A percentile compares a stretch with the other conserved stretches of the same genome.
These are phyloP conservation scores for Aspergillus sp. DNA, from an alignment of 2,329 filamentous ascomycete species.

Conservation along the genomic window DNA sequence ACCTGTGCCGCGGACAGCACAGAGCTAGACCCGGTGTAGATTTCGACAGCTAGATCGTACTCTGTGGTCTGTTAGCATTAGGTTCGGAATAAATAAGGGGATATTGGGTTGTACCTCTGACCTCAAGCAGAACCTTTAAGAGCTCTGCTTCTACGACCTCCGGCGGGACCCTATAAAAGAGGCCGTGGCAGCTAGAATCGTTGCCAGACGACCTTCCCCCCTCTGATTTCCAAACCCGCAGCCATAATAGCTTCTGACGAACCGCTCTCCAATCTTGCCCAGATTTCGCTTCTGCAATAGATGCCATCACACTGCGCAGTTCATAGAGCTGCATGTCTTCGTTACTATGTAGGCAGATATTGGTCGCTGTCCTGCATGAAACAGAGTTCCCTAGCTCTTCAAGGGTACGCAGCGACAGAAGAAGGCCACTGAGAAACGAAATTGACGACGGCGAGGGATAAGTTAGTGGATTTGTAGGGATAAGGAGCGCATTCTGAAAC, in stretches of 20 bases:
- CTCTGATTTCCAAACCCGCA: slow-evolving; percentile 57
- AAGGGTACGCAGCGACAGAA: slow-evolving; percentile 43
- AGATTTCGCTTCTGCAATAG: slow-evolving; percentile 45
- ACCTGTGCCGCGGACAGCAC: slow-evolving; percentile 47
- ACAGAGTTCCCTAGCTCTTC: slow-evolving; percentile 39
- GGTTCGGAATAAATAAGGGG: not conserved
- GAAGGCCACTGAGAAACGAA: slow-evolving; percentile 41
- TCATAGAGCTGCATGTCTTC: slow-evolving; percentile 55
- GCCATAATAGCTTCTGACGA: slow-evolving; percentile 57
- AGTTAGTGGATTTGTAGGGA: slow-evolving; percentile 43
- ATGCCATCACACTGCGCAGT: slow-evolving; percentile 54
- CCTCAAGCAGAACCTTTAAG: slow-evolving; percentile 54
- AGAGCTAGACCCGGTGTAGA: slow-evolving; percentile 36
- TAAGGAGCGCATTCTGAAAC: slow-evolving; percentile 42
- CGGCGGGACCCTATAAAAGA: slow-evolving; percentile 51
- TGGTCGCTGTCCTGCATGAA: slow-evolving; percentile 41
- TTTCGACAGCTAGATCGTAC: slow-evolving; percentile 42
- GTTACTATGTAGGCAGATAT: slow-evolving; percentile 54
- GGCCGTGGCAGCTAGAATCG: slow-evolving; percentile 39
- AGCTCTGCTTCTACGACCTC: slow-evolving; percentile 57
- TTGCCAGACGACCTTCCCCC: slow-evolving; percentile 21
- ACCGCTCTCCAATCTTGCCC: slow-evolving; percentile 50
- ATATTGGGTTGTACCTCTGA: slow-evolving; percentile 37
- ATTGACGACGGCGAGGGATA: slow-evolving; percentile 39
- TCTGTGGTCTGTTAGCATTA: slow-evolving; percentile 30